Base-by-base conservation (phyloP, 169 alveolate genomes). In the Eimeria tenella region DNA sequence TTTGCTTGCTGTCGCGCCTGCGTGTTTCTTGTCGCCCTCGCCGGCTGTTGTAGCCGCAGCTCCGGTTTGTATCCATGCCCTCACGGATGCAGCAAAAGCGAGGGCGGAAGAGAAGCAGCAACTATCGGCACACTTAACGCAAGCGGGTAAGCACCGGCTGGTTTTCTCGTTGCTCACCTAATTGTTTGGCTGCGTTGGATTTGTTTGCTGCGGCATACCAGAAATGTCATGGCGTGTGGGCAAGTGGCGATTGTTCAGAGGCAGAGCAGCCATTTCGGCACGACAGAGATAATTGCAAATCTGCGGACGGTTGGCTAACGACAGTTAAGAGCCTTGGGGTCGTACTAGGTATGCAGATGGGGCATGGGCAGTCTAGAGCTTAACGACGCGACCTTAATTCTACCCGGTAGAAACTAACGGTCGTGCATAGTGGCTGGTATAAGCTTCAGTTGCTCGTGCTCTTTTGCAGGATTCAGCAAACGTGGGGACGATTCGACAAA, bases 251-350 rank as follows among this genome's bases (percentile, higher is more conserved):
- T 75, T 75, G 49, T 50, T 19, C 65, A 75, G 83, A 13, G 42
- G 42, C 42, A 73, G 79, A 70, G 11, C 86, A 9, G 9, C 53
- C 63, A 75, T 31, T 17, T 42, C 86, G 52, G 8, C 50, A 13
- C 56, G 82, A 50, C 86, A 31, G 50, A 49, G 86, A 19, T 19
- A 49, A 13, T 0, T 10, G 73, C 89, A 81, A 81, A 52, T 70
- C 89, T n/a, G 31, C 89, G 23, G 89, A 81, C 9, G 89, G 89
- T 42, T 81, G 89, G 89, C 89, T 81, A 52, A 63, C 89, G 56
- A 23, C 89, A 5, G 58, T 81, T 53, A 81, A 81, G 73, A 81
- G 58, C 89, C 89, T 81, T 17, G 89, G 89, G 58, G 9, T 56
- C 50, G 58, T 70, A 1, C 25, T 81, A 56, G 89, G 89, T 81